phyloP scores from a whole-genome alignment of 495 filamentous ascomycete genomes.

The Neohortaea acidophila region DNA sequence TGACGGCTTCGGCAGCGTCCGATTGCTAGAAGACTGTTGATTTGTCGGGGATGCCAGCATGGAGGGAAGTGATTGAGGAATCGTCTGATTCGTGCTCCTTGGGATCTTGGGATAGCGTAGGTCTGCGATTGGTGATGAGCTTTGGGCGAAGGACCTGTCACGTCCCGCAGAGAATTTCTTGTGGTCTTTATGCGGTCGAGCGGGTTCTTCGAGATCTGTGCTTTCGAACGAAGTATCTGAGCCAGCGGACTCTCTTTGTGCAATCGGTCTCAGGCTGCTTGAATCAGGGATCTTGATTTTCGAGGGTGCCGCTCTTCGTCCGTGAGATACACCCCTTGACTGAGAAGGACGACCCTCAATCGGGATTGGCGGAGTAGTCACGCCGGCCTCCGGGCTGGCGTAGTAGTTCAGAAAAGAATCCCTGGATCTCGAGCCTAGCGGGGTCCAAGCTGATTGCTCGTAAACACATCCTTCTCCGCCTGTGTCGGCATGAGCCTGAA shows the following conservation, averaged over 20 bases:
- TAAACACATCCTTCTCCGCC: too few relatives aligned
- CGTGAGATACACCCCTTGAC: too few relatives aligned
- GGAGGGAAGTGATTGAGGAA: conserved; percentile 21
- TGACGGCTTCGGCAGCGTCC: too few relatives aligned
- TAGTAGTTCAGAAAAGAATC: conserved; percentile 15
- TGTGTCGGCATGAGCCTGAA: too few relatives aligned
- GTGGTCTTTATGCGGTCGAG: conserved; percentile 25
- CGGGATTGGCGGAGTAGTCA: conserved; percentile 4
- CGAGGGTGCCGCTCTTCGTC: conserved; percentile 1
- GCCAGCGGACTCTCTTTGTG: conserved; percentile 18
- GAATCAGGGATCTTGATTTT: conserved; percentile 10
- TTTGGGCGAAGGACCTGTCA: too few relatives aligned
- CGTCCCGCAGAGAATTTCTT: too few relatives aligned
- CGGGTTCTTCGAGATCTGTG: conserved; percentile 23
- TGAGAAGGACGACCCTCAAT: too few relatives aligned
- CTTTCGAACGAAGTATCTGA: conserved; percentile 29
- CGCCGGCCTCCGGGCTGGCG: conserved; percentile 6
- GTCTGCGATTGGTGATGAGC: conserved; percentile 26
- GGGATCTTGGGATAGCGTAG: conserved; percentile 29
- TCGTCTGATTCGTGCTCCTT: conserved; percentile 24
- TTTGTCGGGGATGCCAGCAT: conserved; percentile 11
- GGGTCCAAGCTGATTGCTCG: too few relatives aligned
- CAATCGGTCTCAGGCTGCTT: too few relatives aligned
- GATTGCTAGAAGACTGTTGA: too few relatives aligned
- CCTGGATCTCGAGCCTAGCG: too few relatives aligned